A percentile compares a stretch with the other conserved stretches of the same genome.
phyloP scores from a whole-genome alignment of 345 rosid species.

The Brassica rapa region DNA sequence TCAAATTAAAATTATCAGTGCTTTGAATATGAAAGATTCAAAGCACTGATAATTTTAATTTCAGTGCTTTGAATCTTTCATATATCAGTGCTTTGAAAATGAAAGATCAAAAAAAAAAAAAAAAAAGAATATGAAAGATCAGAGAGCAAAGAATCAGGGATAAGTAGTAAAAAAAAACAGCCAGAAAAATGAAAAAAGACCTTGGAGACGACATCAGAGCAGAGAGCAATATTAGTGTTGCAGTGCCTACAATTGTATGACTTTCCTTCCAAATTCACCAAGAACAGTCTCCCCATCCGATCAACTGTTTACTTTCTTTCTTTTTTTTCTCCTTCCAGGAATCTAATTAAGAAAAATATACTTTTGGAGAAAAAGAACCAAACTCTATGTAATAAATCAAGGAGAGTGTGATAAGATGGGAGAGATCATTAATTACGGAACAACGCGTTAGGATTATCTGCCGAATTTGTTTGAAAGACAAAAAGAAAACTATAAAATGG shows the following conservation, averaged over 20 bases:
- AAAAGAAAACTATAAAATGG: background rate
- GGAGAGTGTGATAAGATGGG: constrained; percentile 10
- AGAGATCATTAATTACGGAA: constrained; percentile 20
- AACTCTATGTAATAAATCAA: constrained; percentile 5
- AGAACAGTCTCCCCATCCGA: constrained; percentile 74
- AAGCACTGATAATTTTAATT: background rate
- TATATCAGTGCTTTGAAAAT: background rate
- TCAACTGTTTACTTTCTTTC: background rate
- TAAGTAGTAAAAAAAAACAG: background rate
- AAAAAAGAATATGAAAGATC: background rate
- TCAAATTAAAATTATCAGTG: constrained; percentile 13
- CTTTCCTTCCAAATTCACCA: constrained; percentile 60
- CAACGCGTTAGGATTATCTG: constrained; percentile 9
- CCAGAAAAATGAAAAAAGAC: constrained; percentile 28
- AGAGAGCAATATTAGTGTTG: constrained; percentile 57
- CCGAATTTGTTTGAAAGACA: background rate
- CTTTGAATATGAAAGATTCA: constrained; percentile 7
- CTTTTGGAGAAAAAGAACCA: background rate
- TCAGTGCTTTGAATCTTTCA: background rate
- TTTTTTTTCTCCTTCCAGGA: background rate
- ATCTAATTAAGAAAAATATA: background rate
- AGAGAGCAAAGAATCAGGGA: background rate
- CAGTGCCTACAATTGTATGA: constrained; percentile 73
- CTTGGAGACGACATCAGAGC: constrained; percentile 63
- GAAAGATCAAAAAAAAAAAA: background rate